These are phyloP conservation scores for Chaetoceros tenuissimus DNA, from an alignment of 108 stramenopile species.

Conservation along the genomic window DNA sequence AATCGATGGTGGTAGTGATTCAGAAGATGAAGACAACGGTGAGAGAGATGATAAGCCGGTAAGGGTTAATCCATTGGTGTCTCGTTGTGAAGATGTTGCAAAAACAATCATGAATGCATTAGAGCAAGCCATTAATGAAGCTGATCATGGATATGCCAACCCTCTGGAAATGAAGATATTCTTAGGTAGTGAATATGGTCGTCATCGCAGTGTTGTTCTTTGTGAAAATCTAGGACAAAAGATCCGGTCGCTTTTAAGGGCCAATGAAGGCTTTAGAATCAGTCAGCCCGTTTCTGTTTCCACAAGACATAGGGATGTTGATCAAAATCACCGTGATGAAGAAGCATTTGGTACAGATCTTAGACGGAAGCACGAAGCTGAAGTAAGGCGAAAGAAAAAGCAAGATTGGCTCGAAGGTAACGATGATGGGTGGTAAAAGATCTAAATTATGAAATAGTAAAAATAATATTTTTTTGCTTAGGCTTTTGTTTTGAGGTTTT, in stretches of 20 bases:
- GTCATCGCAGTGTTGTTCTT: slow-evolving; percentile 72
- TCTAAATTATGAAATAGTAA: too few species aligned
- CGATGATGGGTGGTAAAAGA: too few species aligned
- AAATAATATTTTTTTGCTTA: too few species aligned
- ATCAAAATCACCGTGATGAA: neutral
- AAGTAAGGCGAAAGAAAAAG: neutral
- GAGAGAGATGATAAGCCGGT: slow-evolving; percentile 12
- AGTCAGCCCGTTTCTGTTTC: slow-evolving; percentile 4
- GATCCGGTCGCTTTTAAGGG: slow-evolving; percentile 29
- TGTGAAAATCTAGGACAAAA: slow-evolving; percentile 29
- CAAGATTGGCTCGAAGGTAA: neutral
- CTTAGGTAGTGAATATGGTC: slow-evolving; percentile 59
- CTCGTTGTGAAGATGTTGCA: slow-evolving; percentile 31
- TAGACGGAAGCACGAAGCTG: neutral
- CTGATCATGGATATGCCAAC: slow-evolving; percentile 58
- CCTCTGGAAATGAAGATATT: slow-evolving; percentile 65
- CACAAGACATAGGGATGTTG: neutral
- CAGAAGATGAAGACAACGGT: neutral
- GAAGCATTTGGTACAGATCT: neutral
- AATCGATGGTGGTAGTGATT: neutral
- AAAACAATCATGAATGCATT: slow-evolving; percentile 32
- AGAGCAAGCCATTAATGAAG: slow-evolving; percentile 52
- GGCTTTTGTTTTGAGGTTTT: too few species aligned
- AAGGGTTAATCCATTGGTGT: slow-evolving; percentile 23
- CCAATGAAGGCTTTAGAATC: slow-evolving; percentile 11